Evolutionary conservation across 176 grass and related monocot genomes (phyloP).

Genomic region (Themeda triandra): DNA sequence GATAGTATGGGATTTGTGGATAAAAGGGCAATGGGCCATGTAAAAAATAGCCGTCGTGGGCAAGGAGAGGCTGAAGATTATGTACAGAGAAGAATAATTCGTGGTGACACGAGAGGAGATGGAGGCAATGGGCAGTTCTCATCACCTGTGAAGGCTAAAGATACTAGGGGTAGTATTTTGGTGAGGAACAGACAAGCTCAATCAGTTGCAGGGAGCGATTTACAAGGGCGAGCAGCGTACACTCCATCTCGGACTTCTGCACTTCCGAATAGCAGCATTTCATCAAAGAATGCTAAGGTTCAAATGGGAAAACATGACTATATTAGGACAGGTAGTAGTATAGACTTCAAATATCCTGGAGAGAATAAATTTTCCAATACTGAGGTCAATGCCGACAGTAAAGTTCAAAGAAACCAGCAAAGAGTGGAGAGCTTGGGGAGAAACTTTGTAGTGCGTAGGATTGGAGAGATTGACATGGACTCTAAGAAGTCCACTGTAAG

Average conservation of each 20-base stretch:
- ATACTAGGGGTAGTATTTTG: slow-evolving; percentile 11
- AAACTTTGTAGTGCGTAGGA: slow-evolving; percentile 10
- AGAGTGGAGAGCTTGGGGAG: slow-evolving; percentile 18
- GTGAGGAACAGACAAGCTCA: slow-evolving; percentile 11
- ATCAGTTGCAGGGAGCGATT: slow-evolving; percentile 20
- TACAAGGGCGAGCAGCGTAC: background rate
- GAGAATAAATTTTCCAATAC: background rate
- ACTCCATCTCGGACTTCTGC: background rate
- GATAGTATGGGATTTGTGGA: slow-evolving; percentile 28
- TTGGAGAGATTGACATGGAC: slow-evolving; percentile 12
- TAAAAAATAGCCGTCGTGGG: background rate
- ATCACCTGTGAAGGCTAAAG: slow-evolving; percentile 23
- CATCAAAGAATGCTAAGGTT: slow-evolving; percentile 15
- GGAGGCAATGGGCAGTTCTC: slow-evolving; percentile 20
- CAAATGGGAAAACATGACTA: slow-evolving; percentile 2
- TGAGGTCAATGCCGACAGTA: background rate
- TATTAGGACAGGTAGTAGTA: background rate
- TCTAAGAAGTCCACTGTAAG: slow-evolving; percentile 21
- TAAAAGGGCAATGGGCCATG: background rate
- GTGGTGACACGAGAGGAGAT: slow-evolving; percentile 8
- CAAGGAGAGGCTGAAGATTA: slow-evolving; percentile 30
- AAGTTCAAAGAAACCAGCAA: slow-evolving; percentile 25
- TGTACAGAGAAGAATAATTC: slow-evolving; percentile 39
- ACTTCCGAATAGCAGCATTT: background rate
- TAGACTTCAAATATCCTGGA: background rate